Evolutionary conservation across 768 basidiomycete species (phyloP).

Genomic region (Boletus subparvulus): DNA sequence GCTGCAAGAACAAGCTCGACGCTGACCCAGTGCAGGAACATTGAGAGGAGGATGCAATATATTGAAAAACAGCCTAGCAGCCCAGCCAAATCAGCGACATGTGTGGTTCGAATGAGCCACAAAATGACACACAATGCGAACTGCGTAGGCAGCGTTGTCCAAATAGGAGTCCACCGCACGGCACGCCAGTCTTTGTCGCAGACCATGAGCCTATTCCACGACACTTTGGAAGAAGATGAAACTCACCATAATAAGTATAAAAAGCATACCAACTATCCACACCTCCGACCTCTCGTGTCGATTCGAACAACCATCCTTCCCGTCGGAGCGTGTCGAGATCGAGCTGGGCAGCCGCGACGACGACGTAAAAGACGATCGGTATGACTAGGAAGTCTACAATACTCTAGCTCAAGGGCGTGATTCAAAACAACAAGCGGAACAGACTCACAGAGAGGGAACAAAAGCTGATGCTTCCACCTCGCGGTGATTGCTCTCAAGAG

Average conservation of each 20-base stretch:
- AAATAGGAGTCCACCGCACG: conserved; percentile 64
- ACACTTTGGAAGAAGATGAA: not conserved
- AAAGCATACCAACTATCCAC: conserved; percentile 75
- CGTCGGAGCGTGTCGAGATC: conserved; percentile 59
- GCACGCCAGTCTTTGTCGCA: conserved; percentile 53
- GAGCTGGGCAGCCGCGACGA: conserved; percentile 62
- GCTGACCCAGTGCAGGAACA: conserved; percentile 80
- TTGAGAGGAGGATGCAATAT: conserved; percentile 84
- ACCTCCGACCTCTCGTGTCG: conserved; percentile 33
- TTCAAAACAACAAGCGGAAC: not conserved
- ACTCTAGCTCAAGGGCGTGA: not conserved
- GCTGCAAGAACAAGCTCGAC: not conserved
- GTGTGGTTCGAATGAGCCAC: not conserved
- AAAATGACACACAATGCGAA: conserved; percentile 70
- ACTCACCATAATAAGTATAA: conserved; percentile 74
- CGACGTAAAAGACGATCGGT: conserved; percentile 79
- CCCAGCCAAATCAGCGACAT: conserved; percentile 25
- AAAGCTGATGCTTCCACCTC: conserved; percentile 79
- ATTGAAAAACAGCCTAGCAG: conserved; percentile 74
- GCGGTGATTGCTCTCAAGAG: conserved; percentile 78
- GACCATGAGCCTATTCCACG: not conserved
- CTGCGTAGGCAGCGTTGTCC: conserved; percentile 89
- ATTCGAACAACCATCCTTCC: conserved; percentile 85
- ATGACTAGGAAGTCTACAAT: conserved; percentile 73
- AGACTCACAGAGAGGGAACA: conserved; percentile 82